Evolutionary conservation across 2,329 filamentous ascomycete genomes (phyloP), one percentile per base, ranked within the genome.

Genomic region (Venturia oleaginea): DNA sequence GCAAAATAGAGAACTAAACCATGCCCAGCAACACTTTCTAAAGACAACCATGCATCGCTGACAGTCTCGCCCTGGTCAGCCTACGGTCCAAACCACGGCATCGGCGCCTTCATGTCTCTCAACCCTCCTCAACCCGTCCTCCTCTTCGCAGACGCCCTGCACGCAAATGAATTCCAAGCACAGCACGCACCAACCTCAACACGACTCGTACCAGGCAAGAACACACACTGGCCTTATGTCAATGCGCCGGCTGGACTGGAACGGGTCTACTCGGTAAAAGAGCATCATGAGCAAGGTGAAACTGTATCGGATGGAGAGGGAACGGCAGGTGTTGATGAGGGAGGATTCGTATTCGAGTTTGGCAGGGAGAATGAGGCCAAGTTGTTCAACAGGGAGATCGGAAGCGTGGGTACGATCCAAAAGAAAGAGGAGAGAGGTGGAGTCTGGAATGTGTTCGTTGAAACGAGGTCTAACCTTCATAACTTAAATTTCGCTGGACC

Each of bases 261-360:
- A 17, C 27, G 51, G 6, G 30, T 57, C 15, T 57, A n/a, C 51
- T 34, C 51, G 19, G 19, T n/a, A 5, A 34, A 57, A 19, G 51
- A 57, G 19, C 51, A 57, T 57, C 51, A 57, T 57, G 27, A 57
- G 51, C 51, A 57, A 4, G 51, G 51, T 57, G 51, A 57, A 30
- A 57, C 51, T 22, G 51, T 34, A 13, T 2, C 7, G 17, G 51
- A 34, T 57, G 30, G 51, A 17, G 51, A 57, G 51, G 27, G 51
- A 19, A 34, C 34, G 51, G 34, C 27, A 2, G 51, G 27, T 8
- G 15, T n/a, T 57, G 51, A 57, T n/a, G 27, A 34, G 4, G 51
- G 51, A 57, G 51, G 34, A 15, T 57, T 57, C n/a, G 30, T 57
- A 15, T 34, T 34, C 15, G 51, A 57, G 30, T 57, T 57, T 34